These are phyloP conservation scores for Fusarium clavum DNA, from an alignment of 2,329 filamentous ascomycete genomes.

Conservation along the genomic window DNA sequence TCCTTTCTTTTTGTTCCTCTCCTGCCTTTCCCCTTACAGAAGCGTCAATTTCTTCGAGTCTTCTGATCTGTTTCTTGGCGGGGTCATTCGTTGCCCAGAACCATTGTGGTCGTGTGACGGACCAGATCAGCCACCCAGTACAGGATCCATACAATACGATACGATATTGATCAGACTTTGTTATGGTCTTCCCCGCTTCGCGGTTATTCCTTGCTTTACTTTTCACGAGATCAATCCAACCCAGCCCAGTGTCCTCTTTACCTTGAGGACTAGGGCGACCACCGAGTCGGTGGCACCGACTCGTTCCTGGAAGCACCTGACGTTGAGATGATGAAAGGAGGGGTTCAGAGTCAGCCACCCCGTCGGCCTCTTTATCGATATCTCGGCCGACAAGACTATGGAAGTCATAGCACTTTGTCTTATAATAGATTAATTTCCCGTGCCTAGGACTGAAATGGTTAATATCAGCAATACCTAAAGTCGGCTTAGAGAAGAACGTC, in stretches of 20 bases:
- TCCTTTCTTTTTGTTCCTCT: constrained; percentile 10
- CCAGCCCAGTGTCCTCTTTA: constrained; percentile 1
- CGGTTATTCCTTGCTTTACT: constrained; percentile 1
- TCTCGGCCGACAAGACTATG: neutral
- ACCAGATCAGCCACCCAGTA: constrained; percentile 34
- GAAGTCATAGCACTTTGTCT: neutral
- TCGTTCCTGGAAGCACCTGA: constrained; percentile 44
- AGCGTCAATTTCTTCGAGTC: constrained; percentile 27
- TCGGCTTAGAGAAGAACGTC: constrained; percentile 13
- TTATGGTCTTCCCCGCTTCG: constrained; percentile 33
- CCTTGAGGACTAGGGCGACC: neutral
- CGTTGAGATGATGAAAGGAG: constrained; percentile 24
- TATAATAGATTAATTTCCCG: constrained; percentile 3
- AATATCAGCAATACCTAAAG: constrained; percentile 14
- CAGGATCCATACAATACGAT: constrained; percentile 12
- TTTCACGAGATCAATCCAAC: constrained; percentile 24
- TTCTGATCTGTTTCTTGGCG: constrained; percentile 42
- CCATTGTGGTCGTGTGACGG: constrained; percentile 44
- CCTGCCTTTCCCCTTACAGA: constrained; percentile 28
- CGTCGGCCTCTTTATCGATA: neutral
- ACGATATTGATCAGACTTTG: constrained; percentile 1
- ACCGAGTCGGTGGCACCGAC: constrained; percentile 7
- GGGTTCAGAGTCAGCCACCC: constrained; percentile 35
- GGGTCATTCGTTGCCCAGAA: constrained; percentile 30
- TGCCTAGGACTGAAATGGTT: neutral